Conservation (phyloP, 2,329 filamentous ascomycete genomes). For the Penicillium sp. region DNA sequence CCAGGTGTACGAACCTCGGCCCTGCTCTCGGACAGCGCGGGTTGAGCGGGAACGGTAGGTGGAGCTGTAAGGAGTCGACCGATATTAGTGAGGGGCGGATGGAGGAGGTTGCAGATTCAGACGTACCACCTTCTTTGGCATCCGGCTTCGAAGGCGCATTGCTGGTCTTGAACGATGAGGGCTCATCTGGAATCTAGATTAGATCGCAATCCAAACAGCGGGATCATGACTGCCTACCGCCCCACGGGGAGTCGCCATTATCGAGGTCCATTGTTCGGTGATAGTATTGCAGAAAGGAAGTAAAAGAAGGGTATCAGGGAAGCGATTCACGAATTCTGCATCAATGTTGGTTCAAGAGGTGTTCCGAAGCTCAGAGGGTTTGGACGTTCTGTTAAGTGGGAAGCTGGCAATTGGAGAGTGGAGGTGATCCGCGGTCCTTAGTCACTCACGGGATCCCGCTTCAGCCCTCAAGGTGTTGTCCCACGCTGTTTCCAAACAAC, state of each 20-base stretch:
- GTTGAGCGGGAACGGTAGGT: constrained; percentile 14
- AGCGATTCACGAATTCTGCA: not conserved
- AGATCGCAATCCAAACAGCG: constrained; percentile 26
- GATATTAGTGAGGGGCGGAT: constrained; percentile 21
- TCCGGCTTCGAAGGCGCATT: constrained; percentile 27
- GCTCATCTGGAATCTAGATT: constrained; percentile 43
- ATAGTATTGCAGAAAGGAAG: not conserved
- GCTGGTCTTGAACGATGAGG: constrained; percentile 42
- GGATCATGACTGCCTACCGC: constrained; percentile 40
- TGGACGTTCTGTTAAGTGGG: constrained; percentile 4
- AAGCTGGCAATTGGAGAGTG: constrained; percentile 21
- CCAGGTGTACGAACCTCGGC: constrained; percentile 50
- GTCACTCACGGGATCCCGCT: constrained; percentile 27
- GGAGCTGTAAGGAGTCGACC: constrained; percentile 23
- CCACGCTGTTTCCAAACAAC: not conserved
- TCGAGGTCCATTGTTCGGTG: constrained; percentile 41
- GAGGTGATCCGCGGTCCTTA: constrained; percentile 27
- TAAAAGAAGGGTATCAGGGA: not conserved
- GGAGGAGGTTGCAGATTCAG: not conserved
- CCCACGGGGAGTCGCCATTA: constrained; percentile 51
- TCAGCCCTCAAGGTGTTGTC: constrained; percentile 10
- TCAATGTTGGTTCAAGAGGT: constrained; percentile 8
- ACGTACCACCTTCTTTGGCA: constrained; percentile 34
- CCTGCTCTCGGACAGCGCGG: constrained; percentile 38
- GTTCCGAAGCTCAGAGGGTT: constrained; percentile 6